A percentile compares a stretch with the other conserved stretches of the same genome.
These are phyloP conservation scores for Nothophaeocryptopus gaeumannii DNA, from an alignment of 2,329 filamentous ascomycete species.

Conservation along the genomic window DNA sequence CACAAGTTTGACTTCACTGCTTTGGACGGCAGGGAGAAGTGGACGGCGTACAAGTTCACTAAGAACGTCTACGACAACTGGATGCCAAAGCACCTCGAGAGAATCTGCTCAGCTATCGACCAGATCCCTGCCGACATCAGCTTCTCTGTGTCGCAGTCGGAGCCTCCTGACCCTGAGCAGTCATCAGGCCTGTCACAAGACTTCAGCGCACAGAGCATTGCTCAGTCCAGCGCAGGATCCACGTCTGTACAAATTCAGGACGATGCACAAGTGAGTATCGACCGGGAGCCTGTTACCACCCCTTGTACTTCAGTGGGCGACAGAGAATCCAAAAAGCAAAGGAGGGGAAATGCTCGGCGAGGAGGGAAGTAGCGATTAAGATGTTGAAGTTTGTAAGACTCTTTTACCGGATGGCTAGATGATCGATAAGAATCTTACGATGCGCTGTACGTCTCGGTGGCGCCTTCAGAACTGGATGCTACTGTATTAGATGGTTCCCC, in stretches of 20 bases:
- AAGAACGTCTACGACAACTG: slow-evolving; percentile 20
- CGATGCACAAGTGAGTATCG: slow-evolving; percentile 2
- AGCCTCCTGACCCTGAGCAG: no score
- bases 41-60: slow-evolving; percentile 23
- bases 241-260: background rate
- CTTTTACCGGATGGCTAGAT: no score
- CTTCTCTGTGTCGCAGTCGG: slow-evolving; percentile 15
- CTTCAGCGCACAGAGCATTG: slow-evolving; percentile 13
- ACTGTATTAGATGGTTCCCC: no score
- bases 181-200: slow-evolving; percentile 14
- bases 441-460: no score
- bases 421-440: no score
- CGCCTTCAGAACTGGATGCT: no score
- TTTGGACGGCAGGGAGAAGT: slow-evolving; percentile 19
- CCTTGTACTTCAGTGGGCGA: slow-evolving; percentile 7
- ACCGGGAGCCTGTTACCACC: slow-evolving; percentile 1
- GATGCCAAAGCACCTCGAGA: slow-evolving; percentile 18
- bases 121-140: slow-evolving; percentile 16
- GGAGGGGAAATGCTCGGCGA: slow-evolving; percentile 1
- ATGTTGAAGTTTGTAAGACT: no score
- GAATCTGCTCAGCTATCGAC: slow-evolving; percentile 22
- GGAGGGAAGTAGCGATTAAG: background rate
- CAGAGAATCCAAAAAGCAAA: slow-evolving; percentile 12
- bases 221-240: slow-evolving; percentile 4
- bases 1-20: slow-evolving; percentile 15